A percentile compares a stretch with the other conserved stretches of the same genome.
Evolutionary conservation across 176 grass and related monocot species (phyloP).

Genomic region (Tillandsia fasciculata): DNA sequence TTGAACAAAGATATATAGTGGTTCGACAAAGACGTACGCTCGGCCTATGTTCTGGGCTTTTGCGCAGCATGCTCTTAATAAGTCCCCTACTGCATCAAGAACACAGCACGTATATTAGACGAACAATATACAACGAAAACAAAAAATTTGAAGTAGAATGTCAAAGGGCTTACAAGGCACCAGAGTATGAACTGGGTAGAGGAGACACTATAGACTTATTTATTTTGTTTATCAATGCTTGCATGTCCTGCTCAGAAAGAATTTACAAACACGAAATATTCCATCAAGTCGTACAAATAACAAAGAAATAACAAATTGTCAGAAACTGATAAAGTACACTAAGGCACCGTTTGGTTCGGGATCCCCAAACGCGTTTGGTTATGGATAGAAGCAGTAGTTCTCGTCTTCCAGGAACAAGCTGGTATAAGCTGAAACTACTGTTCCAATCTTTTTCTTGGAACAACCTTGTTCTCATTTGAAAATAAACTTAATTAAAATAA

Average conservation of each 20-base stretch:
- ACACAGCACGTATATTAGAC: slow-evolving; percentile 19
- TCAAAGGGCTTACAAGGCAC: slow-evolving; percentile 61
- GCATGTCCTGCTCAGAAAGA: slow-evolving; percentile 58
- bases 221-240: slow-evolving; percentile 93
- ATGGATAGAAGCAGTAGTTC: too few species aligned
- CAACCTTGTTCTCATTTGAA: too few species aligned
- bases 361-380: too few species aligned
- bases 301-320: not conserved
- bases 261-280: not conserved
- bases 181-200: slow-evolving; percentile 73
- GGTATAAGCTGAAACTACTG: too few species aligned
- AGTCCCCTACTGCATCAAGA: slow-evolving; percentile 58
- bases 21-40: slow-evolving; percentile 47
- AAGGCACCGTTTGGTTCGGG: too few species aligned
- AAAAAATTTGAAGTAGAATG: not conserved
- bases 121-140: not conserved
- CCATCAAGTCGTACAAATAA: not conserved
- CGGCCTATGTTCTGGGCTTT: slow-evolving; percentile 84
- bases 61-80: slow-evolving; percentile 88
- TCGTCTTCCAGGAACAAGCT: too few species aligned
- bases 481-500: too few species aligned
- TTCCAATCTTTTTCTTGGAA: too few species aligned
- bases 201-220: slow-evolving; percentile 69
- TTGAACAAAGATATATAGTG: not conserved
- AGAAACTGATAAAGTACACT: too few species aligned